These are phyloP conservation scores for Mesembryanthemum crystallinum DNA, from an alignment of 148 eudicot genomes.

Conservation along the genomic window DNA sequence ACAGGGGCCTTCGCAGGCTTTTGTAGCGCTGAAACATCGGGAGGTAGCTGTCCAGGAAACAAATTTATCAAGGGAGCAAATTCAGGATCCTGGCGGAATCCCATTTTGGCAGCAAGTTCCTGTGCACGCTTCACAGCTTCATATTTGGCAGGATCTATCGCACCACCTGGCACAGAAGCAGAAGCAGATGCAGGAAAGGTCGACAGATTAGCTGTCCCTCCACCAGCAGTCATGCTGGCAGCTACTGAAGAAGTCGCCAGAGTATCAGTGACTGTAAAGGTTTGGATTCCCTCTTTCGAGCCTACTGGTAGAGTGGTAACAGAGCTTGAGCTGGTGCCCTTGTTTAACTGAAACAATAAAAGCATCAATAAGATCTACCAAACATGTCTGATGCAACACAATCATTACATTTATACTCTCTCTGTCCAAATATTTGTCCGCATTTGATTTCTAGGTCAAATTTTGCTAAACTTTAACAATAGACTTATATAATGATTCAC, in stretches of 20 bases:
- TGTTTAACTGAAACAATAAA: slow-evolving; percentile 49
- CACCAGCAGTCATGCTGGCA: slow-evolving; percentile 18
- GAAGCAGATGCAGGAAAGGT: slow-evolving; percentile 36
- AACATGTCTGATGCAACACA: neutral
- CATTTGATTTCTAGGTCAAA: no score
- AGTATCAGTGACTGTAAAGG: slow-evolving; percentile 32
- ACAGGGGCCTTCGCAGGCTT: slow-evolving; percentile 95
- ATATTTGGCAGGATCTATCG: slow-evolving; percentile 49
- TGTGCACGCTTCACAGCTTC: slow-evolving; percentile 94
- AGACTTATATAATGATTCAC: no score
- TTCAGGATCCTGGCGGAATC: slow-evolving; percentile 90
- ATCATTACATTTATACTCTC: neutral
- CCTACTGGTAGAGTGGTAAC: slow-evolving; percentile 33
- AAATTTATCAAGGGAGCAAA: slow-evolving; percentile 81
- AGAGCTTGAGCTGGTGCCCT: slow-evolving; percentile 37
- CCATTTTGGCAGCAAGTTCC: slow-evolving; percentile 90
- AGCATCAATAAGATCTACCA: neutral
- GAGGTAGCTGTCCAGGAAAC: slow-evolving; percentile 85
- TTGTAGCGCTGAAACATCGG: slow-evolving; percentile 61
- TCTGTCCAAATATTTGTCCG: no score
- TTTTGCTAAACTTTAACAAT: no score
- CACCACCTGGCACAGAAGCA: slow-evolving; percentile 40
- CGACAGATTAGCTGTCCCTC: slow-evolving; percentile 26
- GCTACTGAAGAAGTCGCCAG: slow-evolving; percentile 33
- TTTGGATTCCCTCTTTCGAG: slow-evolving; percentile 39